Base-by-base conservation (phyloP, 179 eudicot genomes). In the Silene coronaria region DNA sequence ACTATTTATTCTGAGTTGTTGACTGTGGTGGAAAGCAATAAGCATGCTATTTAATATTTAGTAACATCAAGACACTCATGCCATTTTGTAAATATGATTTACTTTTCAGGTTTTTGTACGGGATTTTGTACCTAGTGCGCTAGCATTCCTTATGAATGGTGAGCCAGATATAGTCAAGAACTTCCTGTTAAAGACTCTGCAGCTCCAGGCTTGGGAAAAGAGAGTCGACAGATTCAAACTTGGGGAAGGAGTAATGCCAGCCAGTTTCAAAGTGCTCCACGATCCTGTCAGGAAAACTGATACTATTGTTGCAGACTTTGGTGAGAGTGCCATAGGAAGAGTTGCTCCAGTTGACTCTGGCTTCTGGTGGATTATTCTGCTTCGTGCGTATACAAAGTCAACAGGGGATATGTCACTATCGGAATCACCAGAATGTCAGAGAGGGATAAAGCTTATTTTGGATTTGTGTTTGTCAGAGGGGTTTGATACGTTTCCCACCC, bases 261-360 rank as follows among this genome's bases (percentile, higher is more conserved):
- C 98, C 76, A 93, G 98, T 76, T 93, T 93, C 82, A 93, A 93
- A 81, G 96, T 93, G 69, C 98, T 93, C 75, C 95, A 91, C 69
- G 94, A 93, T 62, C 96, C 98, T 69, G 84, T 80, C 53, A 86
- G 97, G 23, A 93, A 91, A 82, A 87, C 91, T 11, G 98, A 93
- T 80, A 86, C 97, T 36, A 77, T 93, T 36, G 78, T 85, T 75
- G 98, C 98, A 16, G 98, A 93, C 82, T 93, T 93, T 80, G 98
- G 98, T 32, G 97, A 93, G 84, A 91, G 96, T 85, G 98, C 97
- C 55, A 92, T 92, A 51, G 97, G 97, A 76, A 87, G 98, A 82
- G 98, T 91, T 77, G 98, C 97, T 70, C 98, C 98, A 0, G 98
- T 93, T 61, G 98, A 93, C 82, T 93, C 98, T 11, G 98, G 98